phyloP scores from a whole-genome alignment of 805 yeast genomes.

The Hanseniaspora taiwanica region DNA sequence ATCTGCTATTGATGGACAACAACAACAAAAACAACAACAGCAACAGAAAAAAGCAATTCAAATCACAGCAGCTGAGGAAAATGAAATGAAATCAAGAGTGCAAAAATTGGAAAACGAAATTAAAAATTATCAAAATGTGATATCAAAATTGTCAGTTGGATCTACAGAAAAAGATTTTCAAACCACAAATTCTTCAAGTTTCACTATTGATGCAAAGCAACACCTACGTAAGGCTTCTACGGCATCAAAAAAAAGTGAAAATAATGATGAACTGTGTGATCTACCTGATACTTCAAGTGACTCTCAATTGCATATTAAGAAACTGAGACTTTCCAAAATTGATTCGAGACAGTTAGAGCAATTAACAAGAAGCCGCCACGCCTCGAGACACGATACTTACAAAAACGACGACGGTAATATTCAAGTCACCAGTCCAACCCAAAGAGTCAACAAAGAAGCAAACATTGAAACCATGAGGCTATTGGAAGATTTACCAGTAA shows the following conservation, averaged over 20 bases:
- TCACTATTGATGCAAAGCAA: constrained; percentile 5
- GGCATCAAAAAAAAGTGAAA: background rate
- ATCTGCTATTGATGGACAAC: constrained; percentile 16
- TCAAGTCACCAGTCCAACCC: too few species aligned
- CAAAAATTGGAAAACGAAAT: constrained; percentile 19
- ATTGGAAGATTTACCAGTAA: background rate
- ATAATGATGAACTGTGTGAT: background rate
- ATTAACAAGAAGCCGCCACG: constrained; percentile 4
- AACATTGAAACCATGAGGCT: background rate
- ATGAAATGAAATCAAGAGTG: too few species aligned
- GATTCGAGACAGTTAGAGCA: constrained; percentile 6
- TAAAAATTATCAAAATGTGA: constrained; percentile 16
- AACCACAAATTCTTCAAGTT: too few species aligned
- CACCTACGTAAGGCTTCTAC: constrained; percentile 5
- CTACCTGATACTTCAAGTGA: background rate
- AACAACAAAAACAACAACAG: too few species aligned
- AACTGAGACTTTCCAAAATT: constrained; percentile 5
- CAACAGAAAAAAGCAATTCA: too few species aligned
- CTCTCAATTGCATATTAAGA: constrained; percentile 3
- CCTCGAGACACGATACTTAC: constrained; percentile 2
- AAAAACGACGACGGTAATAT: background rate
- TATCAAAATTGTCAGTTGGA: constrained; percentile 12
- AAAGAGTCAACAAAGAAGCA: background rate
- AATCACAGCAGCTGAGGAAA: too few species aligned
- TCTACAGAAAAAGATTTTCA: constrained; percentile 4